phyloP scores from a whole-genome alignment of 352 stramenopile species.

The Phytophthora pseudosyringae region DNA sequence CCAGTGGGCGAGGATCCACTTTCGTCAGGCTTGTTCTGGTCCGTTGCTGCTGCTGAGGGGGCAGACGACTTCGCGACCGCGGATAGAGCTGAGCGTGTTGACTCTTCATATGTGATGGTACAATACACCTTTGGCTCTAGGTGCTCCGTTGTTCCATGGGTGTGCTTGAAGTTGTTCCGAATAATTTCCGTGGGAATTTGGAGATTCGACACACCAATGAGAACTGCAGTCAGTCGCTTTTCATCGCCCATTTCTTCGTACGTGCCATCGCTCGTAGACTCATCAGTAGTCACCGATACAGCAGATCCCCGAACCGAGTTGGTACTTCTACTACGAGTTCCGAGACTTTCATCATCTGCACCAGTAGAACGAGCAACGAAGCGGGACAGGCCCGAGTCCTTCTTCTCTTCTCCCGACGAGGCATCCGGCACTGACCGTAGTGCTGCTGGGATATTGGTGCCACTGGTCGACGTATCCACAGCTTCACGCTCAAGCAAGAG shows the following conservation, averaged over 20 bases:
- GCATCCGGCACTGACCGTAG: constrained; percentile 26
- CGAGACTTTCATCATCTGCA: constrained; percentile 26
- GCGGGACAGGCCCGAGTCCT: constrained; percentile 30
- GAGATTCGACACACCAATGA: constrained; percentile 79
- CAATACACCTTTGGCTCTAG: constrained; percentile 81
- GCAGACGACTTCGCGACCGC: constrained; percentile 60
- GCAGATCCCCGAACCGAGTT: constrained; percentile 37
- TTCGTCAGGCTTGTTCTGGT: constrained; percentile 25
- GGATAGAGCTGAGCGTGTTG: constrained; percentile 75
- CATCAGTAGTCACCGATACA: constrained; percentile 70
- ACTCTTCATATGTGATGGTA: constrained; percentile 80
- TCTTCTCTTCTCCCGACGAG: constrained; percentile 36
- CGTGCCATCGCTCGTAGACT: constrained; percentile 62
- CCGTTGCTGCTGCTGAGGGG: constrained; percentile 5
- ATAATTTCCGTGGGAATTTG: constrained; percentile 55
- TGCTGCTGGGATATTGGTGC: constrained; percentile 40
- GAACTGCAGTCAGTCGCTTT: constrained; percentile 71
- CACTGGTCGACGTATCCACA: constrained; percentile 71
- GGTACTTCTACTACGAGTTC: constrained; percentile 21
- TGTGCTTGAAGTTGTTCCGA: constrained; percentile 44
- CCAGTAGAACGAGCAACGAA: constrained; percentile 25
- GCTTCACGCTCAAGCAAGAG: constrained; percentile 70
- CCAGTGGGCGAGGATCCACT: constrained; percentile 5
- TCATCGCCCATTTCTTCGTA: constrained; percentile 75
- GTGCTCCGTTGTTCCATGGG: constrained; percentile 33